Base-by-base conservation (phyloP, 2,329 filamentous ascomycete species). In the Phaeosphaeriaceae sp. region DNA sequence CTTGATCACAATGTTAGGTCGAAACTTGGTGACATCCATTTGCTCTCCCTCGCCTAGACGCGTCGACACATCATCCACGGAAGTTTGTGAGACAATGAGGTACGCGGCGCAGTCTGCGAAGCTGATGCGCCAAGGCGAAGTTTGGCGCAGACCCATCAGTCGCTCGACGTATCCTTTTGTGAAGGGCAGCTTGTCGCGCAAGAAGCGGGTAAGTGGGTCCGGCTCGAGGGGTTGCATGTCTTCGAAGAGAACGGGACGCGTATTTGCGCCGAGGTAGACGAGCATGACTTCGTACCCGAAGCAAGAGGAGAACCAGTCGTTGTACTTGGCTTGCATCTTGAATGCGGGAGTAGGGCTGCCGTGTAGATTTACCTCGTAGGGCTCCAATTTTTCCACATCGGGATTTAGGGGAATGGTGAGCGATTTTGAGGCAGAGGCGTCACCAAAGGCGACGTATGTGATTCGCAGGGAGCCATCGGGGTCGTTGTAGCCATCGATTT, bases 41-140 rank as follows among this genome's bases (percentile, higher is more conserved):
- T 70, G 52, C 48, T 74, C 63, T 13, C 70, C 75, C 0, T 72
- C 69, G 0, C 74, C 66, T 0, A 82, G 68, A 6, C 78, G 70
- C 7, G 65, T 57, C 33, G 85, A 86, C 48, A 96, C 85, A 65
- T 91, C 83, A 20, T 82, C 77, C n/a, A 93, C 83, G 1, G 91
- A 95, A 1, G 86, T 84, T 59, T 88, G 83, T 0, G 88, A 91
- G 5, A 89, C 84, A 22, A 97, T 76, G 15, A 97, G 84, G 73
- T 90, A 91, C 0, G 91, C 89, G 1, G 91, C 91, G 62, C 86
- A 86, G 76, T 95, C 91, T 41, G 88, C 86, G 76, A 94, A 95
- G 1, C 85, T 86, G 45, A 94, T 83, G 21, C 70, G 55, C 53
- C 50, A 62, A 52, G 71, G 50, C 58, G 67, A 33, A 60, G 58